A percentile compares a stretch with the other conserved stretches of the same genome.
Evolutionary conservation across 805 yeast species (phyloP).

Genomic region (Lipomyces orientalis): DNA sequence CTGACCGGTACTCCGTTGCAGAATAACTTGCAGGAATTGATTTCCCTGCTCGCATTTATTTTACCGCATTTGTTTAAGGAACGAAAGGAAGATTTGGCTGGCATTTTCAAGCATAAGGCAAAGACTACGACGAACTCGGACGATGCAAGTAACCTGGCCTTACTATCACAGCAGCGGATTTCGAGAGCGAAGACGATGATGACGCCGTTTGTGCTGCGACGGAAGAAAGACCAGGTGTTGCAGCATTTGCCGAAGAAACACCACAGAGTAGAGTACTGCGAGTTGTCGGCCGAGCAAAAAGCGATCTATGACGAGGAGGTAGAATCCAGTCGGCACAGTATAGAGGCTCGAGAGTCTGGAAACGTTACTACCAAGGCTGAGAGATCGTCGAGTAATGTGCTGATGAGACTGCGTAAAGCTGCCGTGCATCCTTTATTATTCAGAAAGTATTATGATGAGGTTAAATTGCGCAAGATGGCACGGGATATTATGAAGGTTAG

Average conservation of each 20-base stretch:
- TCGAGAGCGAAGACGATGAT: conserved; percentile 95
- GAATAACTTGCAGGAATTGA: conserved; percentile 86
- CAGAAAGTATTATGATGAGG: conserved; percentile 66
- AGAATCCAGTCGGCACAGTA: conserved; percentile 44
- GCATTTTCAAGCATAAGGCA: conserved; percentile 86
- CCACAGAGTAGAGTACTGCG: conserved; percentile 69
- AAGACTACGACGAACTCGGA: conserved; percentile 63
- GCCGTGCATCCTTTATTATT: conserved; percentile 90
- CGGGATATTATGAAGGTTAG: conserved; percentile 64
- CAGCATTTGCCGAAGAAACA: conserved; percentile 83
- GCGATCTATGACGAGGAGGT: conserved; percentile 68
- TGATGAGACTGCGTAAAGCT: conserved; percentile 91
- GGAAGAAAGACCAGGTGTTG: conserved; percentile 90
- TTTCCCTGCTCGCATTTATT: conserved; percentile 88
- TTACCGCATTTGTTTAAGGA: conserved; percentile 81
- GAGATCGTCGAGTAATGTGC: conserved; percentile 64
- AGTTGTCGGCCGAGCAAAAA: conserved; percentile 59
- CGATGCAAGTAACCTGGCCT: conserved; percentile 65
- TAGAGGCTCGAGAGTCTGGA: conserved; percentile 44
- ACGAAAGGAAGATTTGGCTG: conserved; percentile 78
- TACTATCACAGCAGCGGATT: conserved; percentile 89
- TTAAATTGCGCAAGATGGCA: conserved; percentile 67
- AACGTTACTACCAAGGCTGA: conserved; percentile 44
- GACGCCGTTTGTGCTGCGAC: conserved; percentile 94
- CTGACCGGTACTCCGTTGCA: conserved; percentile 98